A percentile compares a stretch with the other conserved stretches of the same genome.
These are phyloP conservation scores for Zymoseptoria passerinii DNA, from an alignment of 2,329 filamentous ascomycete genomes.

Conservation along the genomic window DNA sequence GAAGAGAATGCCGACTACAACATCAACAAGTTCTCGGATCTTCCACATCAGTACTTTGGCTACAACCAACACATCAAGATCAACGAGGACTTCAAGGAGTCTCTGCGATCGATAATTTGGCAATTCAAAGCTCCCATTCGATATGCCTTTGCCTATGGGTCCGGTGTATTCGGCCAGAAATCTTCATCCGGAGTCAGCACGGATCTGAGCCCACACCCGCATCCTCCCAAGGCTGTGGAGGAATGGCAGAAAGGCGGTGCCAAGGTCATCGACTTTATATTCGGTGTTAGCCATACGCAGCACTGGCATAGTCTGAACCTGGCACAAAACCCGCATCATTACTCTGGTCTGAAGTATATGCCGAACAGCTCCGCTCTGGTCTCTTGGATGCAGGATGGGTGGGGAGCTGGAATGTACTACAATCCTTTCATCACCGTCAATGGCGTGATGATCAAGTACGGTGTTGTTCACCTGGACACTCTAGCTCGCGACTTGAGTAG, in stretches of 20 bases:
- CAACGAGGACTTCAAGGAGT: conserved; percentile 91
- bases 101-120: conserved; percentile 76
- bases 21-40: conserved; percentile 65
- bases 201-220: conserved; percentile 65
- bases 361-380: conserved; percentile 67
- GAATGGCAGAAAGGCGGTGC: conserved; percentile 79
- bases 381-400: conserved; percentile 74
- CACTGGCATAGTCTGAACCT: conserved; percentile 97
- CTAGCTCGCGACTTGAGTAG: conserved; percentile 76
- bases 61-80: conserved; percentile 95
- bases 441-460: conserved; percentile 94
- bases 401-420: conserved; percentile 94
- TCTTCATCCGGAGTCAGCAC: conserved; percentile 33
- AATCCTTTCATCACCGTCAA: conserved; percentile 93
- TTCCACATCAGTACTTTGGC: conserved; percentile 75
- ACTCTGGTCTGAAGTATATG: conserved; percentile 73
- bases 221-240: conserved; percentile 69
- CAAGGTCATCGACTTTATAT: conserved; percentile 98
- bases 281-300: conserved; percentile 86
- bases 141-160: conserved; percentile 96
- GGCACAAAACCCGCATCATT: conserved; percentile 80
- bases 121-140: conserved; percentile 88
- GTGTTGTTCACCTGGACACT: conserved; percentile 88
- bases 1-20: conserved; percentile 65
- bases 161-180: conserved; percentile 85